Evolutionary conservation across 768 basidiomycete genomes (phyloP).

Genomic region (Russula griseocarnosa): DNA sequence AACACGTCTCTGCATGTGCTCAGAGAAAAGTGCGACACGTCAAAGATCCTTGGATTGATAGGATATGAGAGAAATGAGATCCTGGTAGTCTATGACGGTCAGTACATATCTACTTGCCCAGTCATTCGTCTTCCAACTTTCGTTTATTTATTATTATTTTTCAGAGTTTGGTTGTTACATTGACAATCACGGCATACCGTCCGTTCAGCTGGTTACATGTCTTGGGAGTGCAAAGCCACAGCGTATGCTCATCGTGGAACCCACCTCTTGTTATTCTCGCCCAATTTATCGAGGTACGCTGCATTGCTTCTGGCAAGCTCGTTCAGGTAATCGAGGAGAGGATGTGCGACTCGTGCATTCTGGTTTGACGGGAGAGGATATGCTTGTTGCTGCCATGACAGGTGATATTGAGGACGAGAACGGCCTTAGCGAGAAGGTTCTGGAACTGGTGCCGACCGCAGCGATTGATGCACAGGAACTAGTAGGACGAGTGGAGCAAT

Average conservation of each 20-base stretch:
- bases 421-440: conserved; percentile 57
- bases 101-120: conserved; percentile 31
- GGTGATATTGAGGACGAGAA: conserved; percentile 54
- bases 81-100: conserved; percentile 72
- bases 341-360: conserved; percentile 65
- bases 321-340: conserved; percentile 77
- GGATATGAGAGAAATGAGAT: conserved; percentile 52
- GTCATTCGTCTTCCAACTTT: neutral
- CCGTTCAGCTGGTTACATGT: conserved; percentile 59
- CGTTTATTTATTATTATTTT: conserved; percentile 31
- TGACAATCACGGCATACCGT: conserved; percentile 63
- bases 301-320: conserved; percentile 57
- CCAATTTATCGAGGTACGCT: conserved; percentile 72
- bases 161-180: conserved; percentile 70
- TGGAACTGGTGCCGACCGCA: conserved; percentile 66
- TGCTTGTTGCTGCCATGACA: conserved; percentile 60
- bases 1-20: conserved; percentile 43
- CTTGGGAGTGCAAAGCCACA: conserved; percentile 71
- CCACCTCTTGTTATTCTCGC: conserved; percentile 68
- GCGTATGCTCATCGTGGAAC: conserved; percentile 58
- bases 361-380: conserved; percentile 42
- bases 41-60: conserved; percentile 66
- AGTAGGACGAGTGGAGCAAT: conserved; percentile 15
- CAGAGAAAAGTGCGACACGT: conserved; percentile 53
- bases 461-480: conserved; percentile 41